Conservation (phyloP, 306 rosid genomes). For the Trifolium repens region DNA sequence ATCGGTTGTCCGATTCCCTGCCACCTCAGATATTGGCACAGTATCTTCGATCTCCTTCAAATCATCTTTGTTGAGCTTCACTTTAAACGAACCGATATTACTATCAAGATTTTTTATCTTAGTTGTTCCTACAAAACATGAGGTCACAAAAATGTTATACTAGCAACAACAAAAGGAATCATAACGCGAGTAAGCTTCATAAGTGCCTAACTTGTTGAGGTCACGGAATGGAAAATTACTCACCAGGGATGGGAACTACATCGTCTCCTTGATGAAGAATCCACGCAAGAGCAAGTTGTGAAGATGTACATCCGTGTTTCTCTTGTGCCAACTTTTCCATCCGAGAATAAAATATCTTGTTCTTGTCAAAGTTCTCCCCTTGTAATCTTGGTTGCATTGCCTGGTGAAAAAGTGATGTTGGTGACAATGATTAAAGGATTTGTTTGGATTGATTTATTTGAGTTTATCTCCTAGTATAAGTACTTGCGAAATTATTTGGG, state of each 20-base stretch:
- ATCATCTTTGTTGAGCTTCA: conserved; percentile 57
- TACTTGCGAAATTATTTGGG: not conserved
- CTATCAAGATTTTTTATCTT: conserved; percentile 62
- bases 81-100: conserved; percentile 53
- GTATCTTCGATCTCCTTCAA: conserved; percentile 57
- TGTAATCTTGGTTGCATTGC: conserved; percentile 56
- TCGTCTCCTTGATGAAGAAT: conserved; percentile 65
- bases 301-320: conserved; percentile 56
- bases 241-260: conserved; percentile 78
- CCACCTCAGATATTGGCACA: conserved; percentile 49
- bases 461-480: not conserved
- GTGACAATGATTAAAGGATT: not conserved
- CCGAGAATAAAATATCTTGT: conserved; percentile 54
- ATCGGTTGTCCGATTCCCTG: conserved; percentile 50
- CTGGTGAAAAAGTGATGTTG: conserved; percentile 45
- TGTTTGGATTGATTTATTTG: not conserved
- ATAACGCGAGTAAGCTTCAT: not conserved
- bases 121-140: conserved; percentile 61
- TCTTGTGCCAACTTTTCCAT: conserved; percentile 54
- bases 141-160: conserved; percentile 15
- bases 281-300: conserved; percentile 79
- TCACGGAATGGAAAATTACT: conserved; percentile 23
- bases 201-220: not conserved
- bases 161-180: not conserved
- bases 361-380: conserved; percentile 68